Conservation (phyloP, 208 protist species). For the Angomonas ambiguus region DNA sequence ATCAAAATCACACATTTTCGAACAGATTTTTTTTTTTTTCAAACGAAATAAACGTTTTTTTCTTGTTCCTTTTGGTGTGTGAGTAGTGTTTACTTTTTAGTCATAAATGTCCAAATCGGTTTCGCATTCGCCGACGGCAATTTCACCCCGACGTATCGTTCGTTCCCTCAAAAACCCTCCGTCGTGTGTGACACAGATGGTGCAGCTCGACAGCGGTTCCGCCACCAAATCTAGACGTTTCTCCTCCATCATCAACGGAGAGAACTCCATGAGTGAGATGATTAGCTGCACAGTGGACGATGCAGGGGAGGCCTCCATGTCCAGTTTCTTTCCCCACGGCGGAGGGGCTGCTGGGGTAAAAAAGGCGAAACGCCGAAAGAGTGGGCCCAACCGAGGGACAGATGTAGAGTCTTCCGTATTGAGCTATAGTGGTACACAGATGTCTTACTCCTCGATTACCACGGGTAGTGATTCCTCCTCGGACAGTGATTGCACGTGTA, state of each 20-base stretch:
- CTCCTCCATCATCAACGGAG: conserved; percentile 33
- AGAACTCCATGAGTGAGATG: conserved; percentile 50
- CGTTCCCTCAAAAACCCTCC: conserved; percentile 36
- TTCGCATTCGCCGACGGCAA: neutral
- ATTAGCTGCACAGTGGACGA: conserved; percentile 36
- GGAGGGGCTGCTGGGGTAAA: conserved; percentile 16
- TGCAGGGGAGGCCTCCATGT: conserved; percentile 23
- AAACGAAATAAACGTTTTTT: conserved; percentile 4
- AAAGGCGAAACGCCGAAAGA: conserved; percentile 20
- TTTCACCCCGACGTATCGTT: conserved; percentile 50
- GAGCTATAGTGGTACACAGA: conserved; percentile 39
- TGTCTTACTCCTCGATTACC: conserved; percentile 29
- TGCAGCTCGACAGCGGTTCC: conserved; percentile 45
- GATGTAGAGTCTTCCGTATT: conserved; percentile 22
- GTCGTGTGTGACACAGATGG: conserved; percentile 46
- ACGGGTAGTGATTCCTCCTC: conserved; percentile 2
- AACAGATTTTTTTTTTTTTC: neutral
- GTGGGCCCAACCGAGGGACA: conserved; percentile 11
- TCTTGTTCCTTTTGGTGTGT: conserved; percentile 12
- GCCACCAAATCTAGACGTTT: conserved; percentile 17
- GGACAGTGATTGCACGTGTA: conserved; percentile 31
- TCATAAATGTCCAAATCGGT: neutral
- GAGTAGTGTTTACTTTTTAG: neutral
- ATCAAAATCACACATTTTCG: neutral
- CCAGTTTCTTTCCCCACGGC: conserved; percentile 29